phyloP scores from a whole-genome alignment of 306 rosid species.

The Astragalus glycyphyllos region DNA sequence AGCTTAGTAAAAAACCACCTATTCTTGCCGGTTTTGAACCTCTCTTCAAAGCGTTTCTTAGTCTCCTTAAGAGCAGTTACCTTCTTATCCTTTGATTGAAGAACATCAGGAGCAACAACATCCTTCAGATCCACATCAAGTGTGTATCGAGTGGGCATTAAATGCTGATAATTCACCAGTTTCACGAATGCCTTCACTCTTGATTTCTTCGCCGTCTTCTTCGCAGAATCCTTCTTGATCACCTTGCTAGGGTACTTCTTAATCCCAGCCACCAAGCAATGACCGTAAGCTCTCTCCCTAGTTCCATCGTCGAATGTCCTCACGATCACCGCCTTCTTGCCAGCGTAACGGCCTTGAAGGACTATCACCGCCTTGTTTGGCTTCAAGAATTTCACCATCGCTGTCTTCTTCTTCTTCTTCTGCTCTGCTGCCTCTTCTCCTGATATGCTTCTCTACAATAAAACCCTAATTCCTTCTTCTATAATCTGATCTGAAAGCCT shows the following conservation, averaged over 20 bases:
- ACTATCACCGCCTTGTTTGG: conserved; percentile 50
- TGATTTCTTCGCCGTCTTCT: conserved; percentile 33
- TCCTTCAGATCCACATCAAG: conserved; percentile 32
- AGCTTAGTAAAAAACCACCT: conserved; percentile 38
- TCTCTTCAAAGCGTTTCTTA: conserved; percentile 29
- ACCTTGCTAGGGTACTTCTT: conserved; percentile 50
- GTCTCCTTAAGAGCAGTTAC: conserved; percentile 1
- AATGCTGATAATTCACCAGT: conserved; percentile 25
- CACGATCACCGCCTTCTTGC: conserved; percentile 46
- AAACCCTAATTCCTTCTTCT: not conserved
- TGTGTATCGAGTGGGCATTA: conserved; percentile 34
- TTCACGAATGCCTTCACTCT: conserved; percentile 32
- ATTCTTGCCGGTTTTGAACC: conserved; percentile 33
- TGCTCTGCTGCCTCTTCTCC: not conserved
- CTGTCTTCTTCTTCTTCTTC: not conserved
- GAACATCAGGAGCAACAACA: not conserved
- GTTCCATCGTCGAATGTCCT: conserved; percentile 48
- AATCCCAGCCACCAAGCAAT: conserved; percentile 50
- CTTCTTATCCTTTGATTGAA: conserved; percentile 31
- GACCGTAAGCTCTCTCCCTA: conserved; percentile 45
- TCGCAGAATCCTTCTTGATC: conserved; percentile 46
- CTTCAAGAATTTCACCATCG: conserved; percentile 27
- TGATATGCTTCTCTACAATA: not conserved
- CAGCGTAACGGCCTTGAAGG: conserved; percentile 53
- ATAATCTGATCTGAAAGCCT: not conserved